Base-by-base conservation (phyloP, 1,139 yeast genomes). In the Hemisphaericaspora lyxosophila region DNA sequence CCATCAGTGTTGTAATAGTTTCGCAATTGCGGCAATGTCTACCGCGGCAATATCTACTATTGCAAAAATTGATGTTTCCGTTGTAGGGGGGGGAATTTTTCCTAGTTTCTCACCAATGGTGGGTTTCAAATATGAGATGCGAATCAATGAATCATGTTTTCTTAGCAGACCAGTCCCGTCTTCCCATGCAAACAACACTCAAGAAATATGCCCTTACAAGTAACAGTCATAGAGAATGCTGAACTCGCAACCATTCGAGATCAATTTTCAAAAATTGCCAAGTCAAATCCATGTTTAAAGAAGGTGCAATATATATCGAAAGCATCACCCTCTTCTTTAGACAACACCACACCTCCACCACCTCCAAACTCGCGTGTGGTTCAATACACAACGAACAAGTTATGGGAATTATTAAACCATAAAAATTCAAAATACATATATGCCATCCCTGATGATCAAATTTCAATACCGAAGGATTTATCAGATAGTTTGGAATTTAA, bases 381-480 rank as follows among this genome's bases (percentile, higher is more conserved):
- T n/a, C 23, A 11, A 33, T 19, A 23, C 5, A 34, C 35, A 12
- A 38, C 38, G 5, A 31, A 15, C 11, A 23, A 31, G 23, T 31
- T 38, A 32, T 31, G 34, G 33, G 38, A 27, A 6, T 18, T 34
- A n/a, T n/a, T 38, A 8, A 34, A 24, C 7, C 12, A 12, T 19
- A 9, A 19, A 20, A 22, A 12, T 6, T 18, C 35, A 4, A 16
- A 26, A 2, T 41, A 29, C 25, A 14, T 41, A 4, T 19, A 29
- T 20, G 44, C 42, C 7, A 25, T 33, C 5, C 40, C 43, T 3
- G 3, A n/a, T 5, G 42, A 35, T 12, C 42, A 41, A 26, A 9
- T 23, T 3, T 15, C 26, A 9, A 14, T 29, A n/a, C 25, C 32
- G 2, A 14, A 18, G 19, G 27, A 25, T 9, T 37, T 26, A 7